Percentiles rank a stretch among this genome's conserved stretches.
These are phyloP conservation scores for Leccinum variicolor DNA, from an alignment of 768 basidiomycete genomes.

Conservation along the genomic window DNA sequence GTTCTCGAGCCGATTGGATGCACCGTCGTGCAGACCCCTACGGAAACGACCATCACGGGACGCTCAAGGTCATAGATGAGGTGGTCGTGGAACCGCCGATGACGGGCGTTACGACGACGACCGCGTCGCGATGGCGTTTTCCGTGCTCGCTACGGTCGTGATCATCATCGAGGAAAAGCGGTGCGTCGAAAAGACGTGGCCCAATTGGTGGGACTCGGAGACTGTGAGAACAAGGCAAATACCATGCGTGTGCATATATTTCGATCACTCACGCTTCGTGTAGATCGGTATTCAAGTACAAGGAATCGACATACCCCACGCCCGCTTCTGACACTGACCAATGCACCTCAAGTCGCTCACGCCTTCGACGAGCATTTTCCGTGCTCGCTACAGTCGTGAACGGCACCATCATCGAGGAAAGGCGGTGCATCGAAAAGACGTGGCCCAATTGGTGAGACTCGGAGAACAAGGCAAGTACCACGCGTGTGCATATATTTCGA, in stretches of 20 bases:
- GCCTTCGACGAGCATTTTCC: conserved; percentile 64
- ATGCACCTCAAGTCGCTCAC: conserved; percentile 4
- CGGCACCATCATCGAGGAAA: conserved; percentile 91
- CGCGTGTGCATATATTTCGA: too few species aligned
- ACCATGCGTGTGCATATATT: neutral
- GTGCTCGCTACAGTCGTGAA: conserved; percentile 75
- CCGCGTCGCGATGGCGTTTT: conserved; percentile 98
- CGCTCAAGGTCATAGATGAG: conserved; percentile 55
- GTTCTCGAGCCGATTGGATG: conserved; percentile 97
- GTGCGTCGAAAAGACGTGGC: conserved; percentile 99
- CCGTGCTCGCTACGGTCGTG: conserved; percentile 76
- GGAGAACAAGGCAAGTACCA: too few species aligned
- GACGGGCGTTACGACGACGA: conserved; percentile 99
- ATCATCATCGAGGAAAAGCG: conserved; percentile 90
- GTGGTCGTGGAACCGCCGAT: conserved; percentile 94
- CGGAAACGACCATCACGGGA: conserved; percentile 78
- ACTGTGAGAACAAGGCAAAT: conserved; percentile 86
- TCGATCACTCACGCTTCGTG: neutral
- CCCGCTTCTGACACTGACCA: conserved; percentile 9
- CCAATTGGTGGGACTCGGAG: conserved; percentile 96
- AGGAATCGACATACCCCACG: conserved; percentile 69
- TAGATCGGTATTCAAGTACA: conserved; percentile 88
- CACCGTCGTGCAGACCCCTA: too few species aligned
- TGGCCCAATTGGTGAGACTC: conserved; percentile 99
- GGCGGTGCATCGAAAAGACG: conserved; percentile 97